phyloP scores from a whole-genome alignment of 148 eudicot genomes.

The Hydrangea macrophylla region DNA sequence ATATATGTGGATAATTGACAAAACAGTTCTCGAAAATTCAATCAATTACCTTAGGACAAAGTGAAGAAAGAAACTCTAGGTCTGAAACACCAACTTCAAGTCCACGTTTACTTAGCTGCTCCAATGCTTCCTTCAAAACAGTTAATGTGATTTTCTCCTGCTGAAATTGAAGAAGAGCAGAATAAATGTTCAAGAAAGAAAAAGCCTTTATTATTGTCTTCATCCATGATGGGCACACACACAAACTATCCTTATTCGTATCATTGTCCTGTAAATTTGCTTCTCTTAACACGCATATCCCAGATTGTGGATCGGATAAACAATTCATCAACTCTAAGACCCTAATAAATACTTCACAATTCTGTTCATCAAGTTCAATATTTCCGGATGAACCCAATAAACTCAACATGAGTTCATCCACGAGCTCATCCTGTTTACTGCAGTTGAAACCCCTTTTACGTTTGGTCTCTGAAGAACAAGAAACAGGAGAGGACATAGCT shows the following conservation, averaged over 20 bases:
- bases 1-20: no score
- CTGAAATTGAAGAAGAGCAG: conserved; percentile 45
- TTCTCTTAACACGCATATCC: conserved; percentile 50
- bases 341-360: conserved; percentile 33
- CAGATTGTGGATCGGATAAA: conserved; percentile 41
- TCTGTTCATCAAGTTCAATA: conserved; percentile 34
- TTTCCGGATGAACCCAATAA: conserved; percentile 35
- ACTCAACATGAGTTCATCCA: conserved; percentile 32
- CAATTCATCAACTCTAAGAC: conserved; percentile 58
- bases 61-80: conserved; percentile 54
- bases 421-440: conserved; percentile 25
- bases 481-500: not conserved
- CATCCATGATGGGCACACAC: conserved; percentile 77
- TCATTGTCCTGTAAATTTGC: conserved; percentile 22
- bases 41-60: conserved; percentile 70
- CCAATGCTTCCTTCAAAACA: conserved; percentile 47
- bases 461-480: conserved; percentile 23
- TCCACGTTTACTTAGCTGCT: conserved; percentile 52
- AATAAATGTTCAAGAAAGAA: conserved; percentile 58
- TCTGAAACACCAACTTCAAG: conserved; percentile 46
- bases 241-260: conserved; percentile 28
- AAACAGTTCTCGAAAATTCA: not conserved
- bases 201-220: conserved; percentile 57
- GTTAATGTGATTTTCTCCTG: conserved; percentile 36
- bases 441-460: conserved; percentile 28